These are phyloP conservation scores for Infundibulicybe gibba DNA, from an alignment of 768 basidiomycete genomes.

Conservation along the genomic window DNA sequence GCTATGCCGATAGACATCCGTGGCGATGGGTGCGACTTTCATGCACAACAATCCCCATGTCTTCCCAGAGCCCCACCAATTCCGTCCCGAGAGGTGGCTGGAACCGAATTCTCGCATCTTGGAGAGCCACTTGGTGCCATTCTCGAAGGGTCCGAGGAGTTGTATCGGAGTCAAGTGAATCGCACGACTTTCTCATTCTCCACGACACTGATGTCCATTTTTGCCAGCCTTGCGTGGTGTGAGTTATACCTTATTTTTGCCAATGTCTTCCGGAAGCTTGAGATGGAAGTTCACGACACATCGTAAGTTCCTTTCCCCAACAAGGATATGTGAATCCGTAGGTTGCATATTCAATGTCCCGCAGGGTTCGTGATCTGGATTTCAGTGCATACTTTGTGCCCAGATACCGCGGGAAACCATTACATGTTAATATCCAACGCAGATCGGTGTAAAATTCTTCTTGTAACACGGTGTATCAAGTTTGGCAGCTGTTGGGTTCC, in stretches of 20 bases:
- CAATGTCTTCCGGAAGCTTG: conserved; percentile 30
- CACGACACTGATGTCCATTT: too few relatives aligned
- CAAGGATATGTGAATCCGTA: not conserved
- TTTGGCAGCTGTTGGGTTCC: too few relatives aligned
- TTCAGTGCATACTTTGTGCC: conserved; percentile 33
- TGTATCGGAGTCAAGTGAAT: conserved; percentile 42
- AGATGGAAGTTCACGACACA: conserved; percentile 26
- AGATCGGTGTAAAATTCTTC: too few relatives aligned
- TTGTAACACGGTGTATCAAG: too few relatives aligned
- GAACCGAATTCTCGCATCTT: conserved; percentile 11
- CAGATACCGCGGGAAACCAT: conserved; percentile 24
- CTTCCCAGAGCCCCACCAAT: conserved; percentile 35
- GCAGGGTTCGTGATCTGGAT: conserved; percentile 25
- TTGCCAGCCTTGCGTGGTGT: conserved; percentile 27
- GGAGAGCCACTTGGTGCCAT: conserved; percentile 36
- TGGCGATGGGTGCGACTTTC: conserved; percentile 34
- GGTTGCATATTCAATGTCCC: conserved; percentile 1
- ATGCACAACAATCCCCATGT: conserved; percentile 34
- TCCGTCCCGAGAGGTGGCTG: conserved; percentile 41
- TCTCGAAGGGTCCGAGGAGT: conserved; percentile 41
- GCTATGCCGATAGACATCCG: conserved; percentile 26
- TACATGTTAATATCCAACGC: conserved; percentile 22
- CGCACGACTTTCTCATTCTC: not conserved
- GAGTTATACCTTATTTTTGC: conserved; percentile 39
- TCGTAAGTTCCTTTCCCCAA: conserved; percentile 15